Percentiles rank a stretch among this genome's conserved stretches.
Evolutionary conservation across 1,284 basidiomycete genomes (phyloP).

Genomic region (Cryptococcus sp.): DNA sequence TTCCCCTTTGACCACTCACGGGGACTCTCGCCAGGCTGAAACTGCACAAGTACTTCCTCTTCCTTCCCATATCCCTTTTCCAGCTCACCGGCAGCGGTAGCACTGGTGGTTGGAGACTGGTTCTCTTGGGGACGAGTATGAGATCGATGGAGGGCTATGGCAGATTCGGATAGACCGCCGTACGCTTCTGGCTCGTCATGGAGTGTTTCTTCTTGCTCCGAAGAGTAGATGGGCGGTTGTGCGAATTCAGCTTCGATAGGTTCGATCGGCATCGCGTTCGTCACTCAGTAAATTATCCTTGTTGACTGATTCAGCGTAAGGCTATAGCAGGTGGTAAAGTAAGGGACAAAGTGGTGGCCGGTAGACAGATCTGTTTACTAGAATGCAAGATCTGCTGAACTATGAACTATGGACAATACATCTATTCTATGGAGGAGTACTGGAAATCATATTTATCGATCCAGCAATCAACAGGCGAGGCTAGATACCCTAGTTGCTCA

Average conservation of each 20-base stretch:
- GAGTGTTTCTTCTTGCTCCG: slow-evolving; percentile 28
- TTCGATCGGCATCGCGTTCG: slow-evolving; percentile 25
- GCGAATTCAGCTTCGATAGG: slow-evolving; percentile 45
- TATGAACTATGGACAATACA: too few relatives aligned
- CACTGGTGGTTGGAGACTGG: neutral
- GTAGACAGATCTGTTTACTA: too few relatives aligned
- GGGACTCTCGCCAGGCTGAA: slow-evolving; percentile 36
- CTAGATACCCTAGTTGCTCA: too few relatives aligned
- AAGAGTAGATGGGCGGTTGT: slow-evolving; percentile 36
- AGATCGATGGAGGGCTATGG: neutral
- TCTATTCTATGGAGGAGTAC: too few relatives aligned
- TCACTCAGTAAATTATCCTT: too few relatives aligned
- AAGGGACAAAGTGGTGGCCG: too few relatives aligned
- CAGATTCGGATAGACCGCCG: slow-evolving; percentile 15
- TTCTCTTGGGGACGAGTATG: neutral
- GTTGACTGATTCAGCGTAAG: too few relatives aligned
- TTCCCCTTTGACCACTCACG: slow-evolving; percentile 36
- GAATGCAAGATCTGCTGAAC: too few relatives aligned
- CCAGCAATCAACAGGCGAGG: too few relatives aligned
- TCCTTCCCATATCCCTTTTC: slow-evolving; percentile 15
- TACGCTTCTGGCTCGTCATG: slow-evolving; percentile 20
- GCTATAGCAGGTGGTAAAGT: too few relatives aligned
- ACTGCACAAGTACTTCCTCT: slow-evolving; percentile 33
- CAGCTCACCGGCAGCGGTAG: neutral
- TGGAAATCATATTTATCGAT: too few relatives aligned